Evolutionary conservation across 805 yeast genomes (phyloP).

Genomic region (Spathaspora girioi): DNA sequence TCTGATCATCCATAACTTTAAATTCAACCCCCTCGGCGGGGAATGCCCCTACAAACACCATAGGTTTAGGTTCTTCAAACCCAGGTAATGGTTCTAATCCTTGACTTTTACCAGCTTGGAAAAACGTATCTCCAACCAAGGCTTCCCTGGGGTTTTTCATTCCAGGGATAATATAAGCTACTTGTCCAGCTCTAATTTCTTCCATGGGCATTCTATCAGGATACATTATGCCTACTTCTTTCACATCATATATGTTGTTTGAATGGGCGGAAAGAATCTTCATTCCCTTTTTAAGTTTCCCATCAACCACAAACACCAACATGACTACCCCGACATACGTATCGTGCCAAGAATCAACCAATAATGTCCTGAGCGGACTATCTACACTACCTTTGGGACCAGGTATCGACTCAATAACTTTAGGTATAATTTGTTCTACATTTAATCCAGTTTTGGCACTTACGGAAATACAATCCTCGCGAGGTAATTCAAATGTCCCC

Average conservation of each 20-base stretch:
- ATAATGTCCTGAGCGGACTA: conserved; percentile 63
- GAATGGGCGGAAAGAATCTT: conserved; percentile 78
- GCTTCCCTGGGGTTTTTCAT: conserved; percentile 88
- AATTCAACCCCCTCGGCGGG: conserved; percentile 95
- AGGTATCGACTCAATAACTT: conserved; percentile 77
- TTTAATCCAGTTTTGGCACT: conserved; percentile 90
- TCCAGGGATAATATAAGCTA: conserved; percentile 92
- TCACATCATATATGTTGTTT: conserved; percentile 72
- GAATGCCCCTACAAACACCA: conserved; percentile 98
- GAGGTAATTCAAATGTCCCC: conserved; percentile 73
- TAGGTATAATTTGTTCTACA: conserved; percentile 76
- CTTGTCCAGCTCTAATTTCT: conserved; percentile 79
- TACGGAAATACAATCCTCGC: conserved; percentile 72
- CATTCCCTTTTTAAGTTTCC: conserved; percentile 68
- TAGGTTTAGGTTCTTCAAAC: conserved; percentile 94
- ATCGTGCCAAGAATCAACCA: conserved; percentile 98
- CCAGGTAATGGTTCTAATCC: conserved; percentile 82
- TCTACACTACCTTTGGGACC: conserved; percentile 58
- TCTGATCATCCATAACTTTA: conserved; percentile 82
- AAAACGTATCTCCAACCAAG: conserved; percentile 85
- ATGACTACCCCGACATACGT: conserved; percentile 87
- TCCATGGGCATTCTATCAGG: conserved; percentile 76
- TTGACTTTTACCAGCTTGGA: conserved; percentile 51
- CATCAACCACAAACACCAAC: conserved; percentile 82
- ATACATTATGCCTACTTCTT: conserved; percentile 93